Evolutionary conservation across 768 basidiomycete genomes (phyloP).

Genomic region (Lactarius hatsudake): DNA sequence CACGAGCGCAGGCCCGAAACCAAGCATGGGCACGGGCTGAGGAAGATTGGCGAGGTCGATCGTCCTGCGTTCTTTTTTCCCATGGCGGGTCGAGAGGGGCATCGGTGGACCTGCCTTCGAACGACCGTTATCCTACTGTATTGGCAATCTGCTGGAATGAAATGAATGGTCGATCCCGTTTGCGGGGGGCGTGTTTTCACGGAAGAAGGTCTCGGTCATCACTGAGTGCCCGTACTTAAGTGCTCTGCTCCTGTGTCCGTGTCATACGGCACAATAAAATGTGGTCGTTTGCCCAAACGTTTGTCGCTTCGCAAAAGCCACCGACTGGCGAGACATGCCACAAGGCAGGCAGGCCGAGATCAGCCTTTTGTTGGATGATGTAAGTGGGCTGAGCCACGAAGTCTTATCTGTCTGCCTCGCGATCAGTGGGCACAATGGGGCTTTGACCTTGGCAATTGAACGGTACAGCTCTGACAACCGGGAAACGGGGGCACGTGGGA

Average conservation of each 20-base stretch:
- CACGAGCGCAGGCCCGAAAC: not conserved
- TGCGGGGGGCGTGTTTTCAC: not conserved
- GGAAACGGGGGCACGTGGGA: not conserved
- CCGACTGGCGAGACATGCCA: no score
- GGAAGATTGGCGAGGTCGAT: slow-evolving; percentile 13
- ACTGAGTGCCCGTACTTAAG: not conserved
- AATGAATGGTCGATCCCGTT: not conserved
- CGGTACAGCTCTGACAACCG: not conserved
- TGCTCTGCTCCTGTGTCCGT: not conserved
- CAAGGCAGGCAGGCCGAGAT: not conserved
- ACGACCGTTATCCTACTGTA: no score
- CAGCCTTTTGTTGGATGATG: not conserved
- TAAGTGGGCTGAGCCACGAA: not conserved
- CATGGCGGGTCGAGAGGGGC: slow-evolving; percentile 4
- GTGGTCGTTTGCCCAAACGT: not conserved
- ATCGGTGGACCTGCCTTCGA: not conserved
- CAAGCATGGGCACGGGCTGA: not conserved
- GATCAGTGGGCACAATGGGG: not conserved
- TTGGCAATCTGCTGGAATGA: not conserved
- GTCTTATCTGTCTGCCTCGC: not conserved
- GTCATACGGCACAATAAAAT: not conserved
- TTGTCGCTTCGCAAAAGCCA: not conserved
- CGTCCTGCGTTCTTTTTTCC: slow-evolving; percentile 1
- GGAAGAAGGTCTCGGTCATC: not conserved
- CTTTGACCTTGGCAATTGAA: not conserved